Base-by-base conservation (phyloP, 2,329 filamentous ascomycete species). In the Cladosporium sp. region DNA sequence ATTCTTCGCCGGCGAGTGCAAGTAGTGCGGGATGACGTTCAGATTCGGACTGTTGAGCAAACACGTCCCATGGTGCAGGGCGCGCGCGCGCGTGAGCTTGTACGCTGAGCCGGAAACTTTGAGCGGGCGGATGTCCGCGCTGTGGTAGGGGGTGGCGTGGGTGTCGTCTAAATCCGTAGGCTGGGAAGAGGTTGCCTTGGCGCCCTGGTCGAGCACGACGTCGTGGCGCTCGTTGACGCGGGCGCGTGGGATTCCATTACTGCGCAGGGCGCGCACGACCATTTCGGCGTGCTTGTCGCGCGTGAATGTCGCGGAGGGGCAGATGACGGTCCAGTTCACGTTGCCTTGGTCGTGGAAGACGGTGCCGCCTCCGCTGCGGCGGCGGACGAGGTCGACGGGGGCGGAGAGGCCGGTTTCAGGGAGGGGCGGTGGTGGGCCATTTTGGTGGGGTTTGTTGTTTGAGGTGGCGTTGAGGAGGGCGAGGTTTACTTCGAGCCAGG, bases 21-120 rank as follows among this genome's bases (percentile, higher is more conserved):
- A 69, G 61, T 92, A 82, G 2, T 77, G 70, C 1, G 84, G 82
- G 22, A 97, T 86, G 36, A 75, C 70, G 24, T 73, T 67, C 37
- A 97, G 73, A 64, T 95, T 88, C 2, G 86, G 85, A 48, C 88
- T 91, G 29, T 79, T 76, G 2, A 97, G 75, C 38, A 99, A 76
- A 62, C 90, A 93, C 0, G 93, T 99, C 7, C 91, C 93, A 69
- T 99, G 93, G 69, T 99, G 93, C 52, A 99, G 75, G 7, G 90
- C 86, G 39, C 92, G 80, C 43, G 82, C 73, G 19, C 88, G 78
- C 0, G 88, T 96, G 48, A 99, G 76, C 70, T 97, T 97, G 72
- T 95, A 99, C 9, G 93, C 93, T 1, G 90, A 96, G 1, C 93
- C 93, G 0, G 90, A 96, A 9, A 97, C 80, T 68, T 99, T 99